Percentiles rank a stretch among this genome's conserved stretches.
phyloP scores from a whole-genome alignment of 768 basidiomycete species.

The Lentinula sp. region DNA sequence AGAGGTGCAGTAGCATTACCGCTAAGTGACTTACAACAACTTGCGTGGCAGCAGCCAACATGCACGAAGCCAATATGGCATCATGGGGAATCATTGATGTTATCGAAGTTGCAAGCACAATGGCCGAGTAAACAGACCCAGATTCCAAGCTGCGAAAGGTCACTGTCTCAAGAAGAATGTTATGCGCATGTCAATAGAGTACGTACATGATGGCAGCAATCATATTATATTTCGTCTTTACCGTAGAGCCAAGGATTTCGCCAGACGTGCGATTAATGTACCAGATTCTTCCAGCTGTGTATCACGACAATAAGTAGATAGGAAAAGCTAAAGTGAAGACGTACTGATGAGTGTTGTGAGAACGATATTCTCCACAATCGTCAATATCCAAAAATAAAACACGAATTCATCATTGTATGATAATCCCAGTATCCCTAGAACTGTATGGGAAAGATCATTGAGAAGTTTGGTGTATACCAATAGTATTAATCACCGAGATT shows the following conservation, averaged over 20 bases:
- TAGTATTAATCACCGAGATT: conserved; percentile 7
- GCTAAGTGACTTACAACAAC: neutral
- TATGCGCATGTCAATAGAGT: neutral
- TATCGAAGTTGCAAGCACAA: neutral
- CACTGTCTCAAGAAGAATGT: too few species aligned
- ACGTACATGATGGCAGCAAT: conserved; percentile 1
- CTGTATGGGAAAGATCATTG: neutral
- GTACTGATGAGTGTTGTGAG: neutral
- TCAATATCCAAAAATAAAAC: neutral
- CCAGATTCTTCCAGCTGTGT: neutral
- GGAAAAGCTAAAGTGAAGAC: neutral
- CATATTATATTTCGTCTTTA: neutral
- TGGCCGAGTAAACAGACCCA: neutral
- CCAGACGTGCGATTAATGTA: neutral
- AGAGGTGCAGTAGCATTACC: neutral
- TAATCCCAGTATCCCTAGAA: neutral
- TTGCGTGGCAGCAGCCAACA: neutral
- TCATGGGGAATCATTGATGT: neutral
- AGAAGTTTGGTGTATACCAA: neutral
- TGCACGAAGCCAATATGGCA: neutral
- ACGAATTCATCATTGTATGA: neutral
- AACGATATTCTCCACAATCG: neutral
- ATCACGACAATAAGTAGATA: too few species aligned
- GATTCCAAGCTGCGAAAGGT: neutral
- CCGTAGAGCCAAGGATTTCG: neutral